Percentiles rank a stretch among this genome's conserved stretches.
Evolutionary conservation across 2,329 filamentous ascomycete genomes (phyloP).

Genomic region (Sporothrix sp.): DNA sequence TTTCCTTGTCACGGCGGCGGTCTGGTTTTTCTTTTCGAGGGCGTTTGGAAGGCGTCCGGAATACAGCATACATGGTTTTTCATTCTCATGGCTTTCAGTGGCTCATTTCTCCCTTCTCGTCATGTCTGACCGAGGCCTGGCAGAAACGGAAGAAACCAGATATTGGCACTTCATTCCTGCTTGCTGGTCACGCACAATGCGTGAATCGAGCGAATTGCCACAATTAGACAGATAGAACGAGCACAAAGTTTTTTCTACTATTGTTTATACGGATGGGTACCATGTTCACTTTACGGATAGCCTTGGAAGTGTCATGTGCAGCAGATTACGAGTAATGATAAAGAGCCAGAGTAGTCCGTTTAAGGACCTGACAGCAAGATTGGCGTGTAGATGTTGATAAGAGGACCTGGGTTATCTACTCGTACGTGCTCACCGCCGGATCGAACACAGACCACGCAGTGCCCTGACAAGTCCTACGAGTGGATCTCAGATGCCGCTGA

Average conservation of each 20-base stretch:
- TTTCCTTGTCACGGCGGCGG: neutral
- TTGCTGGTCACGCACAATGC: neutral
- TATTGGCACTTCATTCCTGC: neutral
- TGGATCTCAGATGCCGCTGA: too few relatives aligned
- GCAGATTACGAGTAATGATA: too few relatives aligned
- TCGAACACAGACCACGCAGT: too few relatives aligned
- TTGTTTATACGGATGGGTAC: constrained; percentile 4
- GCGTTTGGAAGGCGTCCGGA: neutral
- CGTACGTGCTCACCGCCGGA: too few relatives aligned
- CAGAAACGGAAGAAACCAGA: too few relatives aligned
- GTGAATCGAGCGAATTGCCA: neutral
- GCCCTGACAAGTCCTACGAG: too few relatives aligned
- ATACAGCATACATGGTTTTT: neutral
- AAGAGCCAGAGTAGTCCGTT: too few relatives aligned
- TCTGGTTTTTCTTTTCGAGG: neutral
- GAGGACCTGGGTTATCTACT: too few relatives aligned
- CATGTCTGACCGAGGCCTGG: too few relatives aligned
- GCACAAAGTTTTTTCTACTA: neutral
- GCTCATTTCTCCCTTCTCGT: neutral
- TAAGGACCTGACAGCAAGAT: too few relatives aligned
- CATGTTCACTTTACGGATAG: constrained; percentile 2
- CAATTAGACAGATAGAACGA: neutral
- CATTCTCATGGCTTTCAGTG: neutral
- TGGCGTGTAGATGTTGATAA: too few relatives aligned
- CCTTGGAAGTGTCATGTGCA: too few relatives aligned